phyloP scores from a whole-genome alignment of 495 filamentous ascomycete species.

The Lepraria neglecta region DNA sequence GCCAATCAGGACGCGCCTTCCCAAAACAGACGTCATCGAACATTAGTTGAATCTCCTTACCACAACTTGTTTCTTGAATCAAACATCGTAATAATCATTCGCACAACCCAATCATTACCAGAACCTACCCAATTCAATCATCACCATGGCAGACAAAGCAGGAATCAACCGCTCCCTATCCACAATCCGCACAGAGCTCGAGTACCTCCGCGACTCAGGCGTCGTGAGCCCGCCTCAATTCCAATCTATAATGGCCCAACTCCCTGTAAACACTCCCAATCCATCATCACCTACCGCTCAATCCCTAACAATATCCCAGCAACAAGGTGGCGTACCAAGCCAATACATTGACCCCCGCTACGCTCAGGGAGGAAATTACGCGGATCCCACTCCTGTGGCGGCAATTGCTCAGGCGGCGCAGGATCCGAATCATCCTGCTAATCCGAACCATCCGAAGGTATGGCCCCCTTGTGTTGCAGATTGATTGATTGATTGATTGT shows the following conservation, averaged over 20 bases:
- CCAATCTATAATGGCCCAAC: constrained; percentile 33
- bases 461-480: background rate
- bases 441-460: constrained; percentile 31
- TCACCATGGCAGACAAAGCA: constrained; percentile 30
- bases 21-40: constrained; percentile 5
- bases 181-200: constrained; percentile 35
- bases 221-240: constrained; percentile 29
- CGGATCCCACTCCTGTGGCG: constrained; percentile 24
- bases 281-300: constrained; percentile 3
- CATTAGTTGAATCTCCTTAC: background rate
- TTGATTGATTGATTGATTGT: background rate
- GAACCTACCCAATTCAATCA: background rate
- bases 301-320: background rate
- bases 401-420: constrained; percentile 32
- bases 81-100: background rate
- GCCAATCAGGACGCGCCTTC: background rate
- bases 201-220: constrained; percentile 32
- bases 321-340: constrained; percentile 28
- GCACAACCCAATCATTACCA: background rate
- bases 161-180: constrained; percentile 33
- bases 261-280: constrained; percentile 25
- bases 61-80: background rate
- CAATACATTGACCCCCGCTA: constrained; percentile 32
- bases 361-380: constrained; percentile 17
- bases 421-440: constrained; percentile 31